phyloP scores from a whole-genome alignment of 306 rosid species.

The Lathyrus tuberosus region DNA sequence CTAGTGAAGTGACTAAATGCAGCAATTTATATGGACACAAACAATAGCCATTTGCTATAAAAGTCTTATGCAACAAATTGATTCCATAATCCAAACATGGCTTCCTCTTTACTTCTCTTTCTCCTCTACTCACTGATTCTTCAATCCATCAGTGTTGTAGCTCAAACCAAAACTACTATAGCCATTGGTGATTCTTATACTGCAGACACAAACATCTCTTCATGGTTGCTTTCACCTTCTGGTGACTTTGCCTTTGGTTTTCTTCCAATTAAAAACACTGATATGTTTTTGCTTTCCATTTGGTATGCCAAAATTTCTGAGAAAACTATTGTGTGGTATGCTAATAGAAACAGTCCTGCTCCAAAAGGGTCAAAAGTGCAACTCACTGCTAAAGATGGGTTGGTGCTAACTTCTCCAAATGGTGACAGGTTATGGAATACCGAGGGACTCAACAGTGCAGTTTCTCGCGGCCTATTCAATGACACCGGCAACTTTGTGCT shows the following conservation, averaged over 20 bases:
- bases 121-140: constrained; percentile 34
- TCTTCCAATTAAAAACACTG: constrained; percentile 6
- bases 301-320: constrained; percentile 54
- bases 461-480: constrained; percentile 32
- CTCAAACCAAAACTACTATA: constrained; percentile 41
- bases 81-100: constrained; percentile 23
- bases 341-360: constrained; percentile 38
- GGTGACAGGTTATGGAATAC: constrained; percentile 38
- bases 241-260: constrained; percentile 71
- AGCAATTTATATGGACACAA: neutral
- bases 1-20: neutral
- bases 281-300: constrained; percentile 51
- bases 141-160: constrained; percentile 32
- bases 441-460: neutral
- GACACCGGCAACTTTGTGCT: constrained; percentile 59
- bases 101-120: constrained; percentile 17
- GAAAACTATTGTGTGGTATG: constrained; percentile 58
- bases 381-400: constrained; percentile 41
- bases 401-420: constrained; percentile 45
- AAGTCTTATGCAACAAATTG: neutral
- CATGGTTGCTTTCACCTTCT: constrained; percentile 62
- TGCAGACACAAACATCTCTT: constrained; percentile 37
- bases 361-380: constrained; percentile 51
- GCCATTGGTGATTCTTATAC: constrained; percentile 36
- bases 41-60: neutral